Evolutionary conservation across 495 filamentous ascomycete genomes (phyloP), one percentile per base, ranked within the genome.

Genomic region (Terfezia boudieri): DNA sequence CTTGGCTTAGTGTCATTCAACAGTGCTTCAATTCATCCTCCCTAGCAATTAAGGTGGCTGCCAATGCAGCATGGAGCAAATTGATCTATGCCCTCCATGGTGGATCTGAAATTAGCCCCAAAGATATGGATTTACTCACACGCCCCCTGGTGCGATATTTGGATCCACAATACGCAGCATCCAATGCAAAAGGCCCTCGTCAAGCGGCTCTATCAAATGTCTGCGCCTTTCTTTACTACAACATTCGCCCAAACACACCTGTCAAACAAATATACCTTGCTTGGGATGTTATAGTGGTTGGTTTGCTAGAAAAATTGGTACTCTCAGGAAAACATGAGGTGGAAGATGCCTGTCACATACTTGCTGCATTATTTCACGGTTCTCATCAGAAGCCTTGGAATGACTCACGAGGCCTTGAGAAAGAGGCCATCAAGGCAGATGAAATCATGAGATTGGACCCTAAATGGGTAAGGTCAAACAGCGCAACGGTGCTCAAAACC

Each of bases 1-100:
- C 72, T 6, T 96, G 83, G 82, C 69, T 94, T 2, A 67, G 72
- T 8, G 73, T 94, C 14, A 78, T 94, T 41, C 79, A 93, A 59
- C 71, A 70, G 52, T 93, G 87, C 61, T 86, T 94, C 70, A 93
- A 93, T 59, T 82, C 78, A 64, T 76, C 74, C 52, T 83, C 93
- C 56, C 66, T 73, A 1, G 68, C 74, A 1, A 82, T 83, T 52
- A 88, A 82, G 59, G 68, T 76, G 6, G 79, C 86, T 56, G 86
- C 88, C 22, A 83, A 85, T 56, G 64, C 78, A 23, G 85, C 85
- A 8, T 95, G 88, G 86, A 83, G 80, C 60, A 78, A 82, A 43
- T 74, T 95, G 41, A 74, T 93, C 49, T 90, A 79, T 59, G 49
- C 26, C 22, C 49, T 51, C n/a, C 12, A 46, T 46, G 2, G 41